Conservation (phyloP, 129 eudicot genomes). For the Flaveria ramosissima region DNA sequence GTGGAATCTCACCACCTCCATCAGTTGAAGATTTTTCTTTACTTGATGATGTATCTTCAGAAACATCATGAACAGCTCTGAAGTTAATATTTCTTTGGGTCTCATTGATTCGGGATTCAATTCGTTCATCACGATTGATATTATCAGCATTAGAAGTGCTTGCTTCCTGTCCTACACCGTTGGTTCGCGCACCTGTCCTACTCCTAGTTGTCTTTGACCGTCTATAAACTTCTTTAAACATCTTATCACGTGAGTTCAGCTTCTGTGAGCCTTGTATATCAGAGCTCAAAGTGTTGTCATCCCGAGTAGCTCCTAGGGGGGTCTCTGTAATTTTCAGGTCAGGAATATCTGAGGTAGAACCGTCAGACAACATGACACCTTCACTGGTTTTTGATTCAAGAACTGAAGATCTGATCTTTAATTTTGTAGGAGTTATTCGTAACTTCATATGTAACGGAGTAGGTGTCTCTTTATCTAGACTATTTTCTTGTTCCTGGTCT, state of each 20-base stretch:
- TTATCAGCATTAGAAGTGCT: slow-evolving; percentile 58
- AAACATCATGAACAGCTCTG: slow-evolving; percentile 37
- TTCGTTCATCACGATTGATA: slow-evolving; percentile 43
- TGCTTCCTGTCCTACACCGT: slow-evolving; percentile 49
- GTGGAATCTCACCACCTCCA: slow-evolving; percentile 43
- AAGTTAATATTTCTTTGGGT: slow-evolving; percentile 47
- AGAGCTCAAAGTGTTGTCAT: slow-evolving; percentile 33
- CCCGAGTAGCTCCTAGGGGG: slow-evolving; percentile 33
- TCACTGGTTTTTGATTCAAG: slow-evolving; percentile 41
- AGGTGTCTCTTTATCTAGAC: slow-evolving; percentile 40
- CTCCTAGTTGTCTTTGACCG: slow-evolving; percentile 65
- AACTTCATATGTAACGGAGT: slow-evolving; percentile 42
- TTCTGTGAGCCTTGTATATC: slow-evolving; percentile 41
- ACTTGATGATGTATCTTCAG: slow-evolving; percentile 53
- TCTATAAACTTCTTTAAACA: slow-evolving; percentile 79
- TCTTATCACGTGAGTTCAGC: slow-evolving; percentile 55
- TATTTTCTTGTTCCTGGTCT: slow-evolving; percentile 28
- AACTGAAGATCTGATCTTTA: slow-evolving; percentile 28
- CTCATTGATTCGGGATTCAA: slow-evolving; percentile 40
- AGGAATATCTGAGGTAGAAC: slow-evolving; percentile 38
- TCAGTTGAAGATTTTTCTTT: slow-evolving; percentile 47
- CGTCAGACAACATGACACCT: slow-evolving; percentile 29
- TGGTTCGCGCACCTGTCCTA: slow-evolving; percentile 43
- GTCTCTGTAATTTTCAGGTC: slow-evolving; percentile 17
- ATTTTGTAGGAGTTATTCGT: slow-evolving; percentile 42